Conservation (phyloP, 2,329 filamentous ascomycete species). For the Botrytis aclada region DNA sequence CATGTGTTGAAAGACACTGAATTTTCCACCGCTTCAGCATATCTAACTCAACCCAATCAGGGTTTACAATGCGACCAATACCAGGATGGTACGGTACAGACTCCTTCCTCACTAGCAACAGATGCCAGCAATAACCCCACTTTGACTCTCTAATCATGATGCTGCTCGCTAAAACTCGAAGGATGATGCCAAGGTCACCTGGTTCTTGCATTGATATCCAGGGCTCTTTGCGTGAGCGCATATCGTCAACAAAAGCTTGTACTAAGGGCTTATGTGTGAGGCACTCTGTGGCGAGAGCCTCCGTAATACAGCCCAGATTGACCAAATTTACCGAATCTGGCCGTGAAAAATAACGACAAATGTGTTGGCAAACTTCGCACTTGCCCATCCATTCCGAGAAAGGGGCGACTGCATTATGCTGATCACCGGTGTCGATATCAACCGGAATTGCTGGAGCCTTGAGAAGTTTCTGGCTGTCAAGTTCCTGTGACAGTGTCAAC, state of each 20-base stretch:
- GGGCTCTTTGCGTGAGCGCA: not conserved
- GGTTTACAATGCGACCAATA: not conserved
- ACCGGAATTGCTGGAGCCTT: not conserved
- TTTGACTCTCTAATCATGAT: not conserved
- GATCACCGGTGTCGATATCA: not conserved
- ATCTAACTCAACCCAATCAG: not conserved
- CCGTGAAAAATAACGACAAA: not conserved
- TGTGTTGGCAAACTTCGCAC: not conserved
- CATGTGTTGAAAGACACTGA: not conserved
- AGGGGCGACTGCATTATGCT: not conserved
- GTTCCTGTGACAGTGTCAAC: not conserved
- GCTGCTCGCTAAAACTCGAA: not conserved
- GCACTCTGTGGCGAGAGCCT: not conserved
- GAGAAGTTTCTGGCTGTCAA: not conserved
- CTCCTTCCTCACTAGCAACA: not conserved
- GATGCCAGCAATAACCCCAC: not conserved
- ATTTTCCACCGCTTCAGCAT: not conserved
- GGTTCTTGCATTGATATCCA: rapidly evolving
- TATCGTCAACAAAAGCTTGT: not conserved
- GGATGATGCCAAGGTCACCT: not conserved
- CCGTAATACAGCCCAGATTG: not conserved
- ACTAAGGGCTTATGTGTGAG: not conserved
- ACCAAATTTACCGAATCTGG: not conserved
- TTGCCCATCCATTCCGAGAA: not conserved
- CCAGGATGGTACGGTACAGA: not conserved